phyloP scores from a whole-genome alignment of 169 alveolate genomes.

The Plasmodium vivax region DNA sequence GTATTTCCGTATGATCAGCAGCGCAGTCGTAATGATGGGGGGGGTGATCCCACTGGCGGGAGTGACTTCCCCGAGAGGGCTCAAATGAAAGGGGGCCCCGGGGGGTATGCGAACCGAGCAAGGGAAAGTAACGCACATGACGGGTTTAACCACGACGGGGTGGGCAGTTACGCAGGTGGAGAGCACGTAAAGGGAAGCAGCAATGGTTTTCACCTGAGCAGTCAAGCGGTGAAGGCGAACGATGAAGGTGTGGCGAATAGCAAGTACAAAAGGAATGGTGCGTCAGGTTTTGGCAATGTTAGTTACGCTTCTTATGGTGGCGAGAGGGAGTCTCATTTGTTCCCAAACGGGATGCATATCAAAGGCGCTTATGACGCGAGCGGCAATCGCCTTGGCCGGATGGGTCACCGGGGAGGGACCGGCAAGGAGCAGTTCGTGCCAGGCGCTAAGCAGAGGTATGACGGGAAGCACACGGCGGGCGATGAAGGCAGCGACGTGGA shows the following conservation, averaged over 20 bases:
- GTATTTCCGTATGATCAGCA: background rate
- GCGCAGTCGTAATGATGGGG: background rate
- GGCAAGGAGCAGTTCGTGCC: background rate
- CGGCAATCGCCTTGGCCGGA: background rate
- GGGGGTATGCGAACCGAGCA: background rate
- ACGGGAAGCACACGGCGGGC: background rate
- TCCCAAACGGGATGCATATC: background rate
- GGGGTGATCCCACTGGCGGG: background rate
- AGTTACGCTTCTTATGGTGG: background rate
- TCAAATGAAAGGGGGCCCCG: background rate
- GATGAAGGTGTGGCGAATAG: background rate
- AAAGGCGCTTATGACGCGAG: background rate
- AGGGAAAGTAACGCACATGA: background rate
- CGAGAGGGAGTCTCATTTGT: background rate
- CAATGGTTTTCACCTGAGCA: background rate
- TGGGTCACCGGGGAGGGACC: background rate
- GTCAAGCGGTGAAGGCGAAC: background rate
- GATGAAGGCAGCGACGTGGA: constrained; percentile 13
- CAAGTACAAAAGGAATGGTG: background rate
- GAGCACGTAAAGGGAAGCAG: background rate
- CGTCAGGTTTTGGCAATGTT: background rate
- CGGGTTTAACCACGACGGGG: background rate
- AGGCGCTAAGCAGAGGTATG: background rate
- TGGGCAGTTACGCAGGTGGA: background rate
- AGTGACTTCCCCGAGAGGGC: background rate